Percentiles rank a stretch among this genome's conserved stretches.
phyloP scores from a whole-genome alignment of 2,329 filamentous ascomycete species.

The Sporothrix schenckii region DNA sequence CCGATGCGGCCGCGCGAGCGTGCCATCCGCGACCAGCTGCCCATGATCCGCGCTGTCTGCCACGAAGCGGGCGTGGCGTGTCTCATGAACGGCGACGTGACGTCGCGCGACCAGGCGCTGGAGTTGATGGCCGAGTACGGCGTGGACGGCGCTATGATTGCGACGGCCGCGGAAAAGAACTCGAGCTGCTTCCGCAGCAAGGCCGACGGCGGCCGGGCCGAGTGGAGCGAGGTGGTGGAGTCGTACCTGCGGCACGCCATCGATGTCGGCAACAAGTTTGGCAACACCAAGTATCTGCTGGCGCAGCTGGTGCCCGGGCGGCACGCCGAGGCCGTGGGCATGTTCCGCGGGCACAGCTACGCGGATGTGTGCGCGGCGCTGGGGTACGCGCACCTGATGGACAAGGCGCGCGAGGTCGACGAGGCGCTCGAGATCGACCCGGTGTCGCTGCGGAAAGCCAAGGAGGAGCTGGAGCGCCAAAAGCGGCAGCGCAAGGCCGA shows the following conservation, averaged over 20 bases:
- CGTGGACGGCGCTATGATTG: constrained; percentile 97
- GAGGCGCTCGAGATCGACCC: constrained; percentile 61
- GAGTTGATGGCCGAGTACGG: constrained; percentile 74
- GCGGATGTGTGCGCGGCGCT: constrained; percentile 67
- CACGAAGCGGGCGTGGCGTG: constrained; percentile 85
- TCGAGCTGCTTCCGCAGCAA: constrained; percentile 78
- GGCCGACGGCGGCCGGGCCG: constrained; percentile 68
- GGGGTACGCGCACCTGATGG: constrained; percentile 60
- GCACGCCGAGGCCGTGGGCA: constrained; percentile 60
- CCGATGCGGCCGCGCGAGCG: constrained; percentile 90
- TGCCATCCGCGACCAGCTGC: constrained; percentile 82
- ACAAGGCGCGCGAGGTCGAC: constrained; percentile 68
- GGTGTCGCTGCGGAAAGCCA: constrained; percentile 46
- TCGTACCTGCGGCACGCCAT: constrained; percentile 74
- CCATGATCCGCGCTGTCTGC: constrained; percentile 81
- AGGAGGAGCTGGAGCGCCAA: constrained; percentile 37
- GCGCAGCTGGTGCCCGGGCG: constrained; percentile 85
- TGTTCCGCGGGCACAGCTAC: constrained; percentile 72
- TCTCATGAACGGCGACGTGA: constrained; percentile 93
- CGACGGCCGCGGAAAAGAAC: constrained; percentile 88
- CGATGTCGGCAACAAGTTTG: constrained; percentile 80
- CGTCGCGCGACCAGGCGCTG: constrained; percentile 70
- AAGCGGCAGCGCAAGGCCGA: constrained; percentile 27
- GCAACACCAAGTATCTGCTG: constrained; percentile 91
- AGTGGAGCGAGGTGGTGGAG: constrained; percentile 77